A percentile compares a stretch with the other conserved stretches of the same genome.
Conservation (phyloP, 768 basidiomycete species). For the Lyophyllum decastes region DNA sequence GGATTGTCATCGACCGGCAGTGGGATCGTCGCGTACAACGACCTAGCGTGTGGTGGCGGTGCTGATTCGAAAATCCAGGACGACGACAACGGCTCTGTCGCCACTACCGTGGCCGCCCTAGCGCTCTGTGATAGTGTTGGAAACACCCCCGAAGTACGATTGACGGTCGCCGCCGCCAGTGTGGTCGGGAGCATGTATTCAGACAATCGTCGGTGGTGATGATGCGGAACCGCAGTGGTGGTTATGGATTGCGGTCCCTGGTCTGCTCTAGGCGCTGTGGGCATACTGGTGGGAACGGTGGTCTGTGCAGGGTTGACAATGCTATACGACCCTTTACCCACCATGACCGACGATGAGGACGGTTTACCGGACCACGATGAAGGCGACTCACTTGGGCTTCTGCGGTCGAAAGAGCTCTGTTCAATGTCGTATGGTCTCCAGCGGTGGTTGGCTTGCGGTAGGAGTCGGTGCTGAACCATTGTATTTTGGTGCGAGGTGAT, state of each 20-base stretch:
- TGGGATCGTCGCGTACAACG: constrained; percentile 12
- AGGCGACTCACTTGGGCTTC: background rate
- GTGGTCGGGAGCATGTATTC: background rate
- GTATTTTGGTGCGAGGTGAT: background rate
- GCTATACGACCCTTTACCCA: background rate
- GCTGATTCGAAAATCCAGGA: background rate
- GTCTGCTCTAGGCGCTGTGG: background rate
- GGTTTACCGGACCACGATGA: background rate
- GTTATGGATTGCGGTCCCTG: background rate
- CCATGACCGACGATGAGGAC: background rate
- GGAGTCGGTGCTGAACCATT: background rate
- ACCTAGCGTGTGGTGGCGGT: constrained; percentile 11
- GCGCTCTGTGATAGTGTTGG: background rate
- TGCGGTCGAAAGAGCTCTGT: background rate
- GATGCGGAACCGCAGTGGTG: background rate
- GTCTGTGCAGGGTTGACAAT: background rate
- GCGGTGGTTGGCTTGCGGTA: background rate
- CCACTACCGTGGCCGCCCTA: background rate
- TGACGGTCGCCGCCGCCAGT: too few species aligned
- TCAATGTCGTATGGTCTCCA: background rate
- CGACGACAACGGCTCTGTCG: background rate
- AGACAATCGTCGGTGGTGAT: background rate
- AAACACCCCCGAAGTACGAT: background rate
- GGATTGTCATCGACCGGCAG: background rate
- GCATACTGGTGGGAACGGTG: background rate